Conservation (phyloP, 768 basidiomycete species). For the Leccinum barrowsii region DNA sequence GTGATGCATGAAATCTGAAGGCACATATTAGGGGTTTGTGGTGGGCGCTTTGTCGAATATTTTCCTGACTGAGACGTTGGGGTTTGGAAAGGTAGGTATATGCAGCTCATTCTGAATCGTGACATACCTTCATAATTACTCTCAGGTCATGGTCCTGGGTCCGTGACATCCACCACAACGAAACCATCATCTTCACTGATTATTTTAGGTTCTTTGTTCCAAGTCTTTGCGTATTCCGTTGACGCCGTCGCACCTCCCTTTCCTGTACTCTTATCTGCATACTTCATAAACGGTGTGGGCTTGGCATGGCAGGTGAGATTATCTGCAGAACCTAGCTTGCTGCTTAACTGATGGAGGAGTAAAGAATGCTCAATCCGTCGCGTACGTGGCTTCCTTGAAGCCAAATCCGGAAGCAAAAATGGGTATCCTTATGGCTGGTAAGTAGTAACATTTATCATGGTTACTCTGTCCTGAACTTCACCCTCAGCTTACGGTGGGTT, state of each 20-base stretch:
- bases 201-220: constrained; percentile 45
- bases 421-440: constrained; percentile 58
- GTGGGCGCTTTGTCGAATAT: constrained; percentile 45
- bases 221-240: constrained; percentile 52
- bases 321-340: not conserved
- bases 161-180: not conserved
- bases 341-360: not conserved
- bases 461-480: not conserved
- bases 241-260: constrained; percentile 59
- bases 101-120: not conserved
- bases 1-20: constrained; percentile 22
- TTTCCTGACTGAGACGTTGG: constrained; percentile 39
- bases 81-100: constrained; percentile 39
- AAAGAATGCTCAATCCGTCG: constrained; percentile 72
- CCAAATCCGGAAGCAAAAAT: constrained; percentile 61
- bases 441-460: not conserved
- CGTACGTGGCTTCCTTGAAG: constrained; percentile 59
- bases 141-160: constrained; percentile 41
- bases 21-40: constrained; percentile 37
- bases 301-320: constrained; percentile 40
- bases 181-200: not conserved
- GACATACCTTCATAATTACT: not conserved
- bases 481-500: constrained; percentile 13
- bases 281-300: constrained; percentile 48
- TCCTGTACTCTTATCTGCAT: constrained; percentile 54